These are phyloP conservation scores for Neurospora sp. DNA, from an alignment of 2,329 filamentous ascomycete genomes.

Conservation along the genomic window DNA sequence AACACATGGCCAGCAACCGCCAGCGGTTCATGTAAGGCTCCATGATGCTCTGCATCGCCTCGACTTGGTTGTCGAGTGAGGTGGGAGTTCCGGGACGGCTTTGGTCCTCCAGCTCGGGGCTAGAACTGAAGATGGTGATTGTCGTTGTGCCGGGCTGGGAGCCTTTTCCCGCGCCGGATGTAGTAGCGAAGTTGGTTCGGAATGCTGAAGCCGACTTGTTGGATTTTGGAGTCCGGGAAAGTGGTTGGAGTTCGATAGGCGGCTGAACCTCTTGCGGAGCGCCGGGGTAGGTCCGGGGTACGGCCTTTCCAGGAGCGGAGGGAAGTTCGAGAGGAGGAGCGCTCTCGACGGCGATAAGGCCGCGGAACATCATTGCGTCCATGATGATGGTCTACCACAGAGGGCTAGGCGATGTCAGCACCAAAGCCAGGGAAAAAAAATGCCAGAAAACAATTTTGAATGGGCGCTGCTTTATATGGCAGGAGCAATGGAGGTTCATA, in stretches of 20 bases:
- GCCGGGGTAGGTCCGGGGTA: constrained; percentile 27
- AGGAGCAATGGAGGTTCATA: not conserved
- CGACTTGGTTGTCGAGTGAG: constrained; percentile 15
- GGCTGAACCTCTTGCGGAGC: constrained; percentile 22
- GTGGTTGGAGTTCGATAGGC: constrained; percentile 21
- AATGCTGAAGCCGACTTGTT: not conserved
- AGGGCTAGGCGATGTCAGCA: too few species aligned
- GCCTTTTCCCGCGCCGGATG: not conserved
- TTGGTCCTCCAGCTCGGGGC: constrained; percentile 35
- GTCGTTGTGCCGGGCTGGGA: constrained; percentile 1
- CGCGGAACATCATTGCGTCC: not conserved
- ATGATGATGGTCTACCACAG: not conserved
- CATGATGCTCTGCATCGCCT: constrained; percentile 46
- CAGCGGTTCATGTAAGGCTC: constrained; percentile 60
- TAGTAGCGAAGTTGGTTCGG: not conserved
- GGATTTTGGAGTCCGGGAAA: constrained; percentile 9
- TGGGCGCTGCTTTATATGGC: not conserved
- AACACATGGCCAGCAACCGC: constrained; percentile 53
- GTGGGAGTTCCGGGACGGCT: constrained; percentile 41
- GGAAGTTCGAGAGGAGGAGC: not conserved
- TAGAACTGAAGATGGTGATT: constrained; percentile 8
- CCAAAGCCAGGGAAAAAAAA: too few species aligned
- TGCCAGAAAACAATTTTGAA: not conserved
- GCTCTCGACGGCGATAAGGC: not conserved
- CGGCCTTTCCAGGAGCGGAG: not conserved